Evolutionary conservation across 352 stramenopile species (phyloP).

Genomic region (Pythium brachiatum): DNA sequence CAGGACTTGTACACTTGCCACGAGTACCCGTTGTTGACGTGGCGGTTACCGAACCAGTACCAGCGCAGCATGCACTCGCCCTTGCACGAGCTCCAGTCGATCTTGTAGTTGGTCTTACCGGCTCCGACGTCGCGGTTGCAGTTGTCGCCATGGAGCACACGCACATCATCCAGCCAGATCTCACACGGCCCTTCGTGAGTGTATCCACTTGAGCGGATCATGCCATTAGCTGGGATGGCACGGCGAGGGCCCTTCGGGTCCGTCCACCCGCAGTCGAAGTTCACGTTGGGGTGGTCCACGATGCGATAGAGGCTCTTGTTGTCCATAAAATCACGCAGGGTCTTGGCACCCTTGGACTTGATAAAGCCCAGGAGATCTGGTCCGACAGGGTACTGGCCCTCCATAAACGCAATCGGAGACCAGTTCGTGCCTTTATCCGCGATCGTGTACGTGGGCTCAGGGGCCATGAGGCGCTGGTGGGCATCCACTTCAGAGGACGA

Average conservation of each 20-base stretch:
- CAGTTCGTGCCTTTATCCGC: conserved; percentile 7
- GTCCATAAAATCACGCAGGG: conserved; percentile 43
- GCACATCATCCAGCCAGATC: conserved; percentile 24
- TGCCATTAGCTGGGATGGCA: conserved; percentile 20
- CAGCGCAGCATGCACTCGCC: conserved; percentile 26
- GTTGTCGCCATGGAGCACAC: conserved; percentile 24
- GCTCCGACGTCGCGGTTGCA: conserved; percentile 26
- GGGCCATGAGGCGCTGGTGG: conserved; percentile 12
- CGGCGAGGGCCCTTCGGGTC: conserved; percentile 23
- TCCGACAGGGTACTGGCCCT: conserved; percentile 21
- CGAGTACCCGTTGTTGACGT: conserved; percentile 34
- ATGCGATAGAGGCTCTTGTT: conserved; percentile 27
- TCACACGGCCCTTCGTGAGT: conserved; percentile 22
- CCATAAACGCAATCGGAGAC: not conserved
- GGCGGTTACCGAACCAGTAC: conserved; percentile 30
- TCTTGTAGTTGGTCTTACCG: conserved; percentile 26
- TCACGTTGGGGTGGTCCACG: no score
- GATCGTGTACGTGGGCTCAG: conserved; percentile 16
- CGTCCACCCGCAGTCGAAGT: conserved; percentile 25
- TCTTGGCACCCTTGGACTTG: conserved; percentile 37
- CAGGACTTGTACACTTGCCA: conserved; percentile 65
- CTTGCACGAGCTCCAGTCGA: conserved; percentile 26
- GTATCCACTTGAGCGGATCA: conserved; percentile 34
- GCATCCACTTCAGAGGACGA: not conserved
- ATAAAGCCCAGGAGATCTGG: conserved; percentile 42